These are phyloP conservation scores for Aeminium ludgeri DNA, from an alignment of 495 filamentous ascomycete genomes.

Conservation along the genomic window DNA sequence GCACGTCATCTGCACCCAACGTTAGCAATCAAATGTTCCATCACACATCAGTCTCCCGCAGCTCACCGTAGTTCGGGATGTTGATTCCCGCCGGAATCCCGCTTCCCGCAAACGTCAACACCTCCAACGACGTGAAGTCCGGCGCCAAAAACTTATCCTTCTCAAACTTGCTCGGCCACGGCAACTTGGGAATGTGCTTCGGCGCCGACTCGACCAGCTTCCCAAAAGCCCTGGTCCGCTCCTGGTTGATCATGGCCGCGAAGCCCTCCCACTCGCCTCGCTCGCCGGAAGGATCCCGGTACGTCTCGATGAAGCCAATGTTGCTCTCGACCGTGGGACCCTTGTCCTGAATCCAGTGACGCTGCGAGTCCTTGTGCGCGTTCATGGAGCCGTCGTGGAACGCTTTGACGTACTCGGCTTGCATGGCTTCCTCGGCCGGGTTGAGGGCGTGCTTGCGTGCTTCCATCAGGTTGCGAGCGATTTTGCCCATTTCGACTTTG, in stretches of 20 bases:
- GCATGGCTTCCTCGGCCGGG: conserved; percentile 71
- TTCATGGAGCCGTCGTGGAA: conserved; percentile 72
- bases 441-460: conserved; percentile 67
- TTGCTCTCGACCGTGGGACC: conserved; percentile 80
- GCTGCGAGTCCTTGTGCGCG: conserved; percentile 79
- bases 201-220: conserved; percentile 67
- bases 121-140: conserved; percentile 56
- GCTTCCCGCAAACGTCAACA: conserved; percentile 53
- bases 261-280: conserved; percentile 90
- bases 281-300: conserved; percentile 82
- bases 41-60: too few relatives aligned
- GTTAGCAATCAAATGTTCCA: too few relatives aligned
- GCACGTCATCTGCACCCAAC: conserved; percentile 55
- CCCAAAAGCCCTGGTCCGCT: conserved; percentile 79
- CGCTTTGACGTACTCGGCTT: conserved; percentile 63
- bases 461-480: conserved; percentile 50
- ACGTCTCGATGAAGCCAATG: conserved; percentile 92
- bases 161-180: conserved; percentile 79
- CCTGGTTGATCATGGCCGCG: conserved; percentile 61
- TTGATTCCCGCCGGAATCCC: conserved; percentile 37
- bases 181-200: conserved; percentile 68
- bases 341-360: conserved; percentile 84
- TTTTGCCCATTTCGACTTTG: conserved; percentile 59
- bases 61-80: conserved; percentile 76
- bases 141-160: conserved; percentile 89